Base-by-base conservation (phyloP, 495 filamentous ascomycete genomes). In the Amphirosellinia nigrospora region DNA sequence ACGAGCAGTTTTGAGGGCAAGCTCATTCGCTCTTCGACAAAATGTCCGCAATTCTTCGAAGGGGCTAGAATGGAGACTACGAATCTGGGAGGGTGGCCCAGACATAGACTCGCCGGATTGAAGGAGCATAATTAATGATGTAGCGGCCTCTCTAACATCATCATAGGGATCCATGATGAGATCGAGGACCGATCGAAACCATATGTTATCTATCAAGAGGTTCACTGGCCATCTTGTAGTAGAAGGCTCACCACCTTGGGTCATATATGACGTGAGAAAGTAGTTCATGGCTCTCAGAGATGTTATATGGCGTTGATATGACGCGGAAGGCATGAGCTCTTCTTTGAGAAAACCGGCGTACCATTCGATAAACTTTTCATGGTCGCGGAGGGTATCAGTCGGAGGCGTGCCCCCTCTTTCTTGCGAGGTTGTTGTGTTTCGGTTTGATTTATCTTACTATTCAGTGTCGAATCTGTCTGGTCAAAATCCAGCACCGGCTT, bases 111-210 rank as follows among this genome's bases (percentile, higher is more conserved):
- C 70, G 64, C 77, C 80, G 21, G 69, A 75, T 48, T 74, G 75
- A 26, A 80, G 68, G 32, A 80, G 71, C 64, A 85, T 85, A 32
- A 97, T 70, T 19, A 93, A 79, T 7, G 81, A 80, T 0, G 88
- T 78, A 8, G 96, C 87, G 1, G 82, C 82, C 46, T 87, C 87
- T 69, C 96, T 86, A 13, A 98, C 91, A 81, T 99, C 96, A 70
- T 99, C 96, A 74, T 95, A 99, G 0, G 95, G 92, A 74, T 98
- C 91, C 55, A 96, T 80, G 1, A 97, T 73, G 11, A 96, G 87
- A 77, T 98, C 93, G 5, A 94, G 74, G 9, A 97, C 80, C 23
- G 90, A 78, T n/a, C 84, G 84, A 39, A 92, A 85, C 58, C 94
- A 84, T 3, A 84, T 82, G n/a, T 86, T 55, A 28, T 85, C 78